Percentiles rank a stretch among this genome's conserved stretches.
phyloP scores from a whole-genome alignment of 1,139 yeast species.

The Taiozyma onychis region DNA sequence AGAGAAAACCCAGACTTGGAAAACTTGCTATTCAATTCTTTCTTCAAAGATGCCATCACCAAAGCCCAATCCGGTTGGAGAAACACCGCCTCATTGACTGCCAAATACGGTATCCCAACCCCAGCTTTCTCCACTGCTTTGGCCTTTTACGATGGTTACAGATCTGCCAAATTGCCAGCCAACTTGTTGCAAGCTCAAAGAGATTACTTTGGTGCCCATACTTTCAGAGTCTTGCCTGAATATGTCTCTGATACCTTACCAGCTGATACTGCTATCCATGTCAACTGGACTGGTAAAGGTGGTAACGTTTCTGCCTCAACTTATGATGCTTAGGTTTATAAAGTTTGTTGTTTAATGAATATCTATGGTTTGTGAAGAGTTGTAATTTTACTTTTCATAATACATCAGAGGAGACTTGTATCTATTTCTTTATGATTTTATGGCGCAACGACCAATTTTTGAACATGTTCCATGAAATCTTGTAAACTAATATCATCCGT shows the following conservation, averaged over 20 bases:
- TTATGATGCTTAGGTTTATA: slow-evolving; percentile 66
- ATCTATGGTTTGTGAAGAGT: background rate
- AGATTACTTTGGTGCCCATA: slow-evolving; percentile 99
- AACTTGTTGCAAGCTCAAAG: slow-evolving; percentile 99
- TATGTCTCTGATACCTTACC: slow-evolving; percentile 69
- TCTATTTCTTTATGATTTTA: background rate
- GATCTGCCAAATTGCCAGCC: slow-evolving; percentile 94
- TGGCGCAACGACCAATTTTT: slow-evolving; percentile 53
- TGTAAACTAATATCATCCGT: slow-evolving; percentile 84
- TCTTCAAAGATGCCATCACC: slow-evolving; percentile 85
- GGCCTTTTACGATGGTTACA: slow-evolving; percentile 98
- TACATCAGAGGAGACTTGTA: no score
- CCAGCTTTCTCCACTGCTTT: slow-evolving; percentile 98
- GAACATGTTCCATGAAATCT: slow-evolving; percentile 76
- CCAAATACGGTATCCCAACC: slow-evolving; percentile 86
- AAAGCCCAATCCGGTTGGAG: slow-evolving; percentile 98
- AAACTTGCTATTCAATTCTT: slow-evolving; percentile 91
- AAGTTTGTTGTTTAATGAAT: background rate
- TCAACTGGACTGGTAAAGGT: slow-evolving; percentile 99
- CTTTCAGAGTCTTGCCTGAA: slow-evolving; percentile 93
- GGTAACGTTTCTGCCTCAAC: slow-evolving; percentile 95
- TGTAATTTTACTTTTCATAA: no score
- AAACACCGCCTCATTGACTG: slow-evolving; percentile 72
- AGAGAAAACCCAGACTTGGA: slow-evolving; percentile 89
- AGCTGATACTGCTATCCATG: slow-evolving; percentile 79